A percentile compares a stretch with the other conserved stretches of the same genome.
phyloP scores from a whole-genome alignment of 352 stramenopile species.

The Phytopythium litorale region DNA sequence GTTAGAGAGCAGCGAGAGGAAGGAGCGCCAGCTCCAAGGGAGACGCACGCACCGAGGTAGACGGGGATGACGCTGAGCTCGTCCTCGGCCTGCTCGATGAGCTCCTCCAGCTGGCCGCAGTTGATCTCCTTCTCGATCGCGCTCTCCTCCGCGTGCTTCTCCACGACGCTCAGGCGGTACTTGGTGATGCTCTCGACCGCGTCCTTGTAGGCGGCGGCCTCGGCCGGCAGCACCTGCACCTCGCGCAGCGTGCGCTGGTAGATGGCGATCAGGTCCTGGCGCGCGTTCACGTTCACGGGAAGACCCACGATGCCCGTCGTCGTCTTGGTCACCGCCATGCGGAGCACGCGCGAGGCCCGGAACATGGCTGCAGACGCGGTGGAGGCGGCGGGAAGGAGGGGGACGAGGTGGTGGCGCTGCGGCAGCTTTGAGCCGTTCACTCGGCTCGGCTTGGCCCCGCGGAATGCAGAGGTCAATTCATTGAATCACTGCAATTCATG shows the following conservation, averaged over 20 bases:
- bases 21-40: neutral
- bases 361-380: constrained; percentile 34
- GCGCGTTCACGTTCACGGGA: constrained; percentile 78
- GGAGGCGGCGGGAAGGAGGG: neutral
- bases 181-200: constrained; percentile 86
- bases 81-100: constrained; percentile 86
- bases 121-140: constrained; percentile 84
- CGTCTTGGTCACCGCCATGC: constrained; percentile 86
- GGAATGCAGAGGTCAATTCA: neutral
- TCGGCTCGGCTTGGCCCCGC: neutral
- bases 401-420: neutral
- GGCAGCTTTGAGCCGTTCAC: constrained; percentile 1
- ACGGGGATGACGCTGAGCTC: constrained; percentile 83
- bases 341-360: constrained; percentile 71
- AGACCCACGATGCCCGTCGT: constrained; percentile 84
- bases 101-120: constrained; percentile 84
- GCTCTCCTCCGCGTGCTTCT: constrained; percentile 73
- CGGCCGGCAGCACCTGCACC: constrained; percentile 64
- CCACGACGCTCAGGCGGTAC: constrained; percentile 73
- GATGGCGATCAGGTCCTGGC: constrained; percentile 79
- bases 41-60: constrained; percentile 60
- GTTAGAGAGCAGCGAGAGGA: constrained; percentile 7
- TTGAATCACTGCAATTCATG: too few species aligned
- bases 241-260: constrained; percentile 83
- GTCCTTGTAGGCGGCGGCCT: constrained; percentile 69